Percentiles rank a stretch among this genome's conserved stretches.
Evolutionary conservation across 2,329 filamentous ascomycete species (phyloP).

Genomic region (Xylariaceae sp.): DNA sequence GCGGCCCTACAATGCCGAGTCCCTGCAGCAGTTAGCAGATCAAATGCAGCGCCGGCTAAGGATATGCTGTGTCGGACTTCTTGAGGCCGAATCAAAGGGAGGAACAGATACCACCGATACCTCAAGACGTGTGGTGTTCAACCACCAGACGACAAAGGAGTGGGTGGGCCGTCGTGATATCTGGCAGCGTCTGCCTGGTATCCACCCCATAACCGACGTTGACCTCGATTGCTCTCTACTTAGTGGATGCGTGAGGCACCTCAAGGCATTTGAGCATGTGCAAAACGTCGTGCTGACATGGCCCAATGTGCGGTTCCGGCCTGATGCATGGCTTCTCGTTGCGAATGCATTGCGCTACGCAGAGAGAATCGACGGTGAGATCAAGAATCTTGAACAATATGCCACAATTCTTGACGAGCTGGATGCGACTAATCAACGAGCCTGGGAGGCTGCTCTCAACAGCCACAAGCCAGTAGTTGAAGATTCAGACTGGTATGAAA

Average conservation of each 20-base stretch:
- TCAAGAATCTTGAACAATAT: conserved; percentile 24
- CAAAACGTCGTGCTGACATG: conserved; percentile 29
- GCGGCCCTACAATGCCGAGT: conserved; percentile 16
- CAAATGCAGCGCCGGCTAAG: conserved; percentile 27
- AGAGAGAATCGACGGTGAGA: conserved; percentile 25
- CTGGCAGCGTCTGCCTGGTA: conserved; percentile 27
- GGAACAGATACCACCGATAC: conserved; percentile 21
- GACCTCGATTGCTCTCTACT: conserved; percentile 30
- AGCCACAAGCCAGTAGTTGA: conserved; percentile 31
- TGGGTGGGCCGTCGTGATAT: conserved; percentile 31
- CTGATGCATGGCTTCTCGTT: conserved; percentile 32
- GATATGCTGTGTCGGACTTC: conserved; percentile 27
- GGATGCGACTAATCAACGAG: conserved; percentile 27
- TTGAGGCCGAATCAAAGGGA: conserved; percentile 26
- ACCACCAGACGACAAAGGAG: conserved; percentile 34
- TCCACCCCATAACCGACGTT: conserved; percentile 17
- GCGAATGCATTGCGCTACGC: conserved; percentile 32
- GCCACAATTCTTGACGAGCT: conserved; percentile 30
- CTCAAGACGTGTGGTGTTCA: conserved; percentile 31
- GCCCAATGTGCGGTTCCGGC: conserved; percentile 31
- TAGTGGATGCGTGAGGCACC: conserved; percentile 30
- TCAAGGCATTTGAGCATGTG: conserved; percentile 27
- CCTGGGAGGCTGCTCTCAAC: conserved; percentile 28
- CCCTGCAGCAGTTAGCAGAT: conserved; percentile 25
- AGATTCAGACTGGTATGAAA: conserved; percentile 32